Base-by-base conservation (phyloP, 768 basidiomycete species). In the Tulasnella sp. region DNA sequence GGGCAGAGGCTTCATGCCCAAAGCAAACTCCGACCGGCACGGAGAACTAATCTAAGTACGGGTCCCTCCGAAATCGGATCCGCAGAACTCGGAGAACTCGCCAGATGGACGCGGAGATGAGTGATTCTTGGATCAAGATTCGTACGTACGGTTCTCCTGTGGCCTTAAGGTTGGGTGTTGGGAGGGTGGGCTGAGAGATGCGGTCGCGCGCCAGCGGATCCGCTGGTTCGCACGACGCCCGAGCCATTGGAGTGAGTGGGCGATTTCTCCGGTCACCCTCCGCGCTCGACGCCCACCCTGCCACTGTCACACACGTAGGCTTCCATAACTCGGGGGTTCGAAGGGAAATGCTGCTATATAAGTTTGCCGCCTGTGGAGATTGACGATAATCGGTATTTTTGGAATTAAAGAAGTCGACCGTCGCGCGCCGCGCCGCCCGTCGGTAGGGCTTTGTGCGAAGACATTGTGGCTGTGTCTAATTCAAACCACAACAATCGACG, bases 131-230 rank as follows among this genome's bases (percentile, higher is more conserved):
- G 2, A 1, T 34, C 24, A 24, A 3, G n/a, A n/a, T 2, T n/a
- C 62, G 62, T 68, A 68, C 62, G 62, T 68, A 68, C n/a, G n/a
- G n/a, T 68, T 68, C n/a, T 31, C n/a, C n/a, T n/a, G n/a, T 21
- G 5, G 34, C 34, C 27, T 31, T 68, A 27, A 31, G 3, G 62
- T 34, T 68, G 34, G n/a, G 62, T 21, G 31, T 68, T 68, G 62
- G 34, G 16, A 24, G 31, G 27, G 9, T 31, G 62, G 39, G 62
- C 62, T 68, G 34, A 68, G 62, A 68, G 34, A 34, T 31, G n/a
- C n/a, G 1, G 1, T 31, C 34, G 27, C 56, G n/a, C n/a, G n/a
- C n/a, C n/a, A 34, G 62, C 12, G 62, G 62, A 68, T 7, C 62
- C 34, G n/a, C 27, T 5, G 9, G 31, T 68, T 68, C 62, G 62